Evolutionary conservation across 768 basidiomycete genomes (phyloP).

Genomic region (Chiua virens): DNA sequence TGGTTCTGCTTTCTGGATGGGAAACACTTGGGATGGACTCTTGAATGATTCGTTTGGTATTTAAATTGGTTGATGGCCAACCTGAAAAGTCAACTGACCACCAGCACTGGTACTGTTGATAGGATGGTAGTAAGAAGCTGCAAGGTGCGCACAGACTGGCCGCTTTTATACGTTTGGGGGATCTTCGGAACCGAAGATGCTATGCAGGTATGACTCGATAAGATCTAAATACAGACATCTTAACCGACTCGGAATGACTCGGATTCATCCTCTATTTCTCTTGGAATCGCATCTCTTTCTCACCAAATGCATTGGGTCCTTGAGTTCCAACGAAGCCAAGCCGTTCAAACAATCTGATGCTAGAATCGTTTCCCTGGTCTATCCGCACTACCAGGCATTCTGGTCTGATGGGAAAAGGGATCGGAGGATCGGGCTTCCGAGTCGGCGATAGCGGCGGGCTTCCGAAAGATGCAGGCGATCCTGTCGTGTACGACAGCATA

Average conservation of each 20-base stretch:
- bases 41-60: background rate
- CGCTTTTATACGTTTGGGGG: constrained; percentile 6
- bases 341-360: constrained; percentile 69
- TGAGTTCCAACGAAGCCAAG: constrained; percentile 76
- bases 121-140: constrained; percentile 9
- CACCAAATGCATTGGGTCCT: constrained; percentile 70
- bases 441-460: constrained; percentile 13
- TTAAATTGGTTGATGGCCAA: background rate
- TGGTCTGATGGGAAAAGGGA: constrained; percentile 45
- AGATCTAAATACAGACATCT: constrained; percentile 1
- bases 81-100: background rate
- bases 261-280: too few relatives aligned
- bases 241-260: background rate
- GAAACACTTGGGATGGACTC: too few relatives aligned
- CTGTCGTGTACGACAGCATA: constrained; percentile 69
- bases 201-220: constrained; percentile 16
- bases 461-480: constrained; percentile 27
- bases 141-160: background rate
- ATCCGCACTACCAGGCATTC: constrained; percentile 67
- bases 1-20: too few relatives aligned
- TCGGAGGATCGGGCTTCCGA: constrained; percentile 29
- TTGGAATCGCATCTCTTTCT: constrained; percentile 72
- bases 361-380: constrained; percentile 63
- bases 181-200: background rate
- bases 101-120: constrained; percentile 1